These are phyloP conservation scores for Termitomyces sp. DNA, from an alignment of 768 basidiomycete species.

Conservation along the genomic window DNA sequence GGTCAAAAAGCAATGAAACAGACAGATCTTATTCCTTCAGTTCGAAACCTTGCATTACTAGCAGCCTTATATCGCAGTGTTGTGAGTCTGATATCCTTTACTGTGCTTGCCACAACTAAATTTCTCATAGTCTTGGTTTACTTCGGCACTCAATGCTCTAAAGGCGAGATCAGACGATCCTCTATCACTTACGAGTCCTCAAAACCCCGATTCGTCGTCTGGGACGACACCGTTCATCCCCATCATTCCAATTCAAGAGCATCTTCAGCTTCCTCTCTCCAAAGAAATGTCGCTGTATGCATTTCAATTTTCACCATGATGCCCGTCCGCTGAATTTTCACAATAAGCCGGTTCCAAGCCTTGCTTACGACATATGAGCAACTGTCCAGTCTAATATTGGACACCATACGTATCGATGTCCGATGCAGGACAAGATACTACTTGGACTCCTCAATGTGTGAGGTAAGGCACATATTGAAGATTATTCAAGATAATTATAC, in stretches of 20 bases:
- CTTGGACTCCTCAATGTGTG: slow-evolving; percentile 71
- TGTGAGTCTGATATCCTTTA: slow-evolving; percentile 40
- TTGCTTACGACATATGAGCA: slow-evolving; percentile 88
- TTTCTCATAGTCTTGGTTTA: slow-evolving; percentile 73
- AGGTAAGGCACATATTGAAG: slow-evolving; percentile 38
- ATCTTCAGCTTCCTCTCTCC: slow-evolving; percentile 71
- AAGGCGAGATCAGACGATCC: slow-evolving; percentile 56
- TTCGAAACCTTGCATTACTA: slow-evolving; percentile 67
- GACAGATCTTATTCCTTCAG: slow-evolving; percentile 64
- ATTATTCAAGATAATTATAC: slow-evolving; percentile 3
- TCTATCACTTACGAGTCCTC: slow-evolving; percentile 45
- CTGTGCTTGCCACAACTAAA: slow-evolving; percentile 1
- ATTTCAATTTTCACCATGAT: not conserved
- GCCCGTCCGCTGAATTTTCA: not conserved
- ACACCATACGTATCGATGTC: slow-evolving; percentile 83
- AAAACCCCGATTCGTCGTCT: slow-evolving; percentile 44
- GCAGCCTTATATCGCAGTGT: slow-evolving; percentile 83
- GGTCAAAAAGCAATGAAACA: slow-evolving; percentile 47
- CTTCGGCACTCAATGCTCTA: slow-evolving; percentile 60
- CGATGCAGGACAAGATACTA: slow-evolving; percentile 82
- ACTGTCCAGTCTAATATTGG: slow-evolving; percentile 79
- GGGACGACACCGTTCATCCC: slow-evolving; percentile 44
- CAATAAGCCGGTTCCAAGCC: slow-evolving; percentile 80
- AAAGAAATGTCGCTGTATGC: slow-evolving; percentile 85
- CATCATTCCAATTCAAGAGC: slow-evolving; percentile 35